phyloP scores from a whole-genome alignment of 116 monocot genomes.

The Trichopus zeylanicus region DNA sequence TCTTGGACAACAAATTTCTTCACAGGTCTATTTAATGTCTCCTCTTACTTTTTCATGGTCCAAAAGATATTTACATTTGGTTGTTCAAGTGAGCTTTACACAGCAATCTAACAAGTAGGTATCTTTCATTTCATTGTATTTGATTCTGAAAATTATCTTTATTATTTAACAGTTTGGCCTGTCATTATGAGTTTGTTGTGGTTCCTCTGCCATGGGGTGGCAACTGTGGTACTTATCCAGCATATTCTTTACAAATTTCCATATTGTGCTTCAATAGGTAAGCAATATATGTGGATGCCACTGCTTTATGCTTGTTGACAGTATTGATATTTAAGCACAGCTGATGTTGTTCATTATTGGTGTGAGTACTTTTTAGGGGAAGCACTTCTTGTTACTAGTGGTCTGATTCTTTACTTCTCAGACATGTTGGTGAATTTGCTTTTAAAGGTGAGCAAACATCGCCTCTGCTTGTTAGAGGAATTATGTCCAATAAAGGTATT shows the following conservation, averaged over 20 bases:
- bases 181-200: slow-evolving; percentile 32
- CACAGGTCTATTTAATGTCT: slow-evolving; percentile 36
- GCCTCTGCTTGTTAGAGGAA: not conserved
- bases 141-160: not conserved
- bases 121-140: not conserved
- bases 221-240: slow-evolving; percentile 48
- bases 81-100: not conserved
- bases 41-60: not conserved
- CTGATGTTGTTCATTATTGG: not conserved
- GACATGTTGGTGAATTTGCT: slow-evolving; percentile 64
- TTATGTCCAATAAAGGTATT: not conserved
- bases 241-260: slow-evolving; percentile 79
- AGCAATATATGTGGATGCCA: slow-evolving; percentile 1
- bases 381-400: slow-evolving; percentile 69
- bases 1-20: slow-evolving; percentile 26
- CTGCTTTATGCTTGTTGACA: not conserved
- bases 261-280: slow-evolving; percentile 87
- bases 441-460: slow-evolving; percentile 48
- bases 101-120: too few species aligned
- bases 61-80: not conserved
- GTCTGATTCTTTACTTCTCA: slow-evolving; percentile 78
- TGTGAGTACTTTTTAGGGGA: slow-evolving; percentile 43
- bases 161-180: slow-evolving; percentile 26
- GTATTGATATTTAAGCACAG: not conserved
- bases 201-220: slow-evolving; percentile 56